A percentile compares a stretch with the other conserved stretches of the same genome.
Conservation (phyloP, 176 grass and related monocot genomes). For the Neostapfia colusana region DNA sequence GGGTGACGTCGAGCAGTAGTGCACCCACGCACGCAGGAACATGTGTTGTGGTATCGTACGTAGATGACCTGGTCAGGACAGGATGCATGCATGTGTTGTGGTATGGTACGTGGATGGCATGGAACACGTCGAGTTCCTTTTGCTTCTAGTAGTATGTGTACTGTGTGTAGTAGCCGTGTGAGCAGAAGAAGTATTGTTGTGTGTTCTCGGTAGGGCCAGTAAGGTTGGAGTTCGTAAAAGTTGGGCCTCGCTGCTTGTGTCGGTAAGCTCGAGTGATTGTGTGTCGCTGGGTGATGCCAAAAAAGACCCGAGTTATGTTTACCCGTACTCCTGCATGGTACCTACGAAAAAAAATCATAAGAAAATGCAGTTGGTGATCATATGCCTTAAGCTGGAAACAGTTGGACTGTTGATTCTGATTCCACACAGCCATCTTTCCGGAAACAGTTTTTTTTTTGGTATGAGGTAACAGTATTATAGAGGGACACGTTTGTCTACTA, state of each 20-base stretch:
- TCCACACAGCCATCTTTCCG: not conserved
- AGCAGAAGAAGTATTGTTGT: not conserved
- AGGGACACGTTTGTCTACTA: not conserved
- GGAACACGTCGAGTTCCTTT: not conserved
- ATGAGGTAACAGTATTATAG: not conserved
- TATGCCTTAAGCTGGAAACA: not conserved
- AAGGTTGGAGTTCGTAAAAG: slow-evolving; percentile 23
- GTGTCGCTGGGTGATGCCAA: not conserved
- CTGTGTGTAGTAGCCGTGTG: not conserved
- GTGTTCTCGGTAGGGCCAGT: not conserved
- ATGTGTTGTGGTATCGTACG: too few relatives aligned
- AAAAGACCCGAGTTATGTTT: not conserved
- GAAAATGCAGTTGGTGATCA: too few relatives aligned
- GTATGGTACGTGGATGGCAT: not conserved
- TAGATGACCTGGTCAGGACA: not conserved
- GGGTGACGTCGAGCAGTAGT: not conserved
- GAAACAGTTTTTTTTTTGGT: not conserved
- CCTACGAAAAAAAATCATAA: too few relatives aligned
- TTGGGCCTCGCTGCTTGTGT: not conserved
- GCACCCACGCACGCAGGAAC: not conserved
- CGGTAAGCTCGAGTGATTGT: not conserved
- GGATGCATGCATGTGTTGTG: not conserved
- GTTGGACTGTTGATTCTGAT: not conserved
- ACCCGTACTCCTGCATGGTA: not conserved
- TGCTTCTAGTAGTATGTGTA: not conserved